Evolutionary conservation across 352 stramenopile genomes (phyloP).

Genomic region (Thalassiosira mediterranea): DNA sequence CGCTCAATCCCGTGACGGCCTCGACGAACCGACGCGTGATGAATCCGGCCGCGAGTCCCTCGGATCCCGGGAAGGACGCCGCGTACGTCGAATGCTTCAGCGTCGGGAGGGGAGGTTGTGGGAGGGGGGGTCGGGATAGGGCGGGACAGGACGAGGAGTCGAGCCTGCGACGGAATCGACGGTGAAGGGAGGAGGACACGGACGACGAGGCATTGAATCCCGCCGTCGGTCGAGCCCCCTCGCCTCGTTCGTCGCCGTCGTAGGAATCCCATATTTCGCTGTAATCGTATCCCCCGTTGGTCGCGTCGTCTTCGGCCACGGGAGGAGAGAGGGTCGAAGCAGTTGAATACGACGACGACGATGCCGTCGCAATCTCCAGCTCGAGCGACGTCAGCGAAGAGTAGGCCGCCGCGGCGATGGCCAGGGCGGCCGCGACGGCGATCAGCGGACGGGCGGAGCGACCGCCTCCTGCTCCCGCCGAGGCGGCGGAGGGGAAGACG

Average conservation of each 20-base stretch:
- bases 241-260: background rate
- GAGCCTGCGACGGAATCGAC: background rate
- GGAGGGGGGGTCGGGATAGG: too few relatives aligned
- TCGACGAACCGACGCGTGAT: slow-evolving; percentile 47
- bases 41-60: slow-evolving; percentile 20
- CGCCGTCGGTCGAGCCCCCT: background rate
- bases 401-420: background rate
- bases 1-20: slow-evolving; percentile 39
- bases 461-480: too few relatives aligned
- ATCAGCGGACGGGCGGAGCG: background rate
- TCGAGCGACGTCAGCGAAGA: background rate
- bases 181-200: background rate
- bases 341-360: background rate
- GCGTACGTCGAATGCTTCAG: slow-evolving; percentile 37
- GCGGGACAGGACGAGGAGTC: background rate
- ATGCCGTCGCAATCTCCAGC: too few relatives aligned
- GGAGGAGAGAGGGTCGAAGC: background rate
- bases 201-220: too few relatives aligned
- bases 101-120: background rate
- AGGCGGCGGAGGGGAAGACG: background rate
- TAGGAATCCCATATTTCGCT: background rate
- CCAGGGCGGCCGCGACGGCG: too few relatives aligned
- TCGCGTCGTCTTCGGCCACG: background rate
- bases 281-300: background rate
- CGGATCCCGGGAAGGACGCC: slow-evolving; percentile 42